A percentile compares a stretch with the other conserved stretches of the same genome.
These are phyloP conservation scores for Aspergillus conjunctus DNA, from an alignment of 495 filamentous ascomycete species.

Conservation along the genomic window DNA sequence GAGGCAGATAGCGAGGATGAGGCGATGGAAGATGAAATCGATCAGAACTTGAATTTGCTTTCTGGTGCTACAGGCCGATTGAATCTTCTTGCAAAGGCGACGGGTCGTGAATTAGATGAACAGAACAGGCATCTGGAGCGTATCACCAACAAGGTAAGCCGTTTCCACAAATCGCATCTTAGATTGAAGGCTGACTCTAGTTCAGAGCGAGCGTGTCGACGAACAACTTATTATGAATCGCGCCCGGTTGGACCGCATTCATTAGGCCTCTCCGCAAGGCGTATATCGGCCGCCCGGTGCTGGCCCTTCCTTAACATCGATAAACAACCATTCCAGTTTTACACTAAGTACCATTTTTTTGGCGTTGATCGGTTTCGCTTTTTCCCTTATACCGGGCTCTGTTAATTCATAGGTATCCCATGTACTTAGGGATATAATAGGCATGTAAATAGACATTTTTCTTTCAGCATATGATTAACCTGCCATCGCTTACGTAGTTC, in stretches of 20 bases:
- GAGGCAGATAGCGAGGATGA: slow-evolving; percentile 77
- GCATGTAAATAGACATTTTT: slow-evolving; percentile 3
- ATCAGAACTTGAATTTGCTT: slow-evolving; percentile 63
- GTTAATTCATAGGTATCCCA: not conserved
- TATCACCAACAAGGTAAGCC: slow-evolving; percentile 68
- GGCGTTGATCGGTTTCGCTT: slow-evolving; percentile 18
- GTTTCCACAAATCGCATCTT: not conserved
- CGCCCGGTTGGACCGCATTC: slow-evolving; percentile 64
- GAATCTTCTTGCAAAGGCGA: slow-evolving; percentile 67
- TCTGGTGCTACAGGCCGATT: slow-evolving; percentile 61
- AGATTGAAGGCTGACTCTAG: slow-evolving; percentile 30
- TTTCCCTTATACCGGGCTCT: not conserved
- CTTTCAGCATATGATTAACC: not conserved
- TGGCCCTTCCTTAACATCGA: slow-evolving; percentile 26
- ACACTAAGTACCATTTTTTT: slow-evolving; percentile 5
- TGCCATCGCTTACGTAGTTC: no score
- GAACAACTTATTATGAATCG: slow-evolving; percentile 71
- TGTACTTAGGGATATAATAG: not conserved
- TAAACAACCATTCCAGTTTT: slow-evolving; percentile 1
- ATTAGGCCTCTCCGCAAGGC: slow-evolving; percentile 31
- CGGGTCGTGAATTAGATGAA: slow-evolving; percentile 70
- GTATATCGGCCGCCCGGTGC: slow-evolving; percentile 38
- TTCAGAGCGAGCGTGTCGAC: slow-evolving; percentile 67
- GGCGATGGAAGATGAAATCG: slow-evolving; percentile 73
- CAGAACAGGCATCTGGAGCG: slow-evolving; percentile 75